These are phyloP conservation scores for Meredithiella fracta DNA, from an alignment of 2,329 filamentous ascomycete genomes.

Conservation along the genomic window DNA sequence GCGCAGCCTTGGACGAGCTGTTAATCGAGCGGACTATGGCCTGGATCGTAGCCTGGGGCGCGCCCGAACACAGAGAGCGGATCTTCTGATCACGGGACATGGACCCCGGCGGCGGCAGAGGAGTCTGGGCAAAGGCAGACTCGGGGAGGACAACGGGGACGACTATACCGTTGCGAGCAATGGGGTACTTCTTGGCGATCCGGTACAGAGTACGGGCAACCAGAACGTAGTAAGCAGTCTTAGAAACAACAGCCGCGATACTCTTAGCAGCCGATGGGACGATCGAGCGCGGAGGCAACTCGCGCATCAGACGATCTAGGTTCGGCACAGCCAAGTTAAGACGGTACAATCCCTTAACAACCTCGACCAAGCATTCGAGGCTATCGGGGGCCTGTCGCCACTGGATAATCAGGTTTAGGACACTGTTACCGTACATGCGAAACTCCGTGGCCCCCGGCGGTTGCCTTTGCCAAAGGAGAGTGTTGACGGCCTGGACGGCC, in stretches of 20 bases:
- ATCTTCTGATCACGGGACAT: conserved; percentile 11
- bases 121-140: conserved; percentile 5
- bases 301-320: conserved; percentile 10
- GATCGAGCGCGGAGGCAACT: conserved; percentile 6
- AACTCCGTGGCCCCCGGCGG: conserved; percentile 7
- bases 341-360: conserved; percentile 5
- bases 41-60: conserved; percentile 9
- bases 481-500: conserved; percentile 11
- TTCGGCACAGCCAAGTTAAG: conserved; percentile 4
- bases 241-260: conserved; percentile 11
- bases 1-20: conserved; percentile 7
- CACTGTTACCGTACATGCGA: conserved; percentile 1
- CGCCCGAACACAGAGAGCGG: conserved; percentile 8
- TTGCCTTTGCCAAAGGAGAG: conserved; percentile 8
- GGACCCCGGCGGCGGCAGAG: conserved; percentile 7
- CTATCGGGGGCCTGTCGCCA: conserved; percentile 9
- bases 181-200: conserved; percentile 19
- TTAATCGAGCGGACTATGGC: conserved; percentile 10
- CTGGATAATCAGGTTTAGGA: conserved; percentile 6
- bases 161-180: conserved; percentile 20
- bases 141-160: conserved; percentile 19
- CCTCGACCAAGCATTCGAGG: conserved; percentile 3
- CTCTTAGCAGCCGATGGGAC: conserved; percentile 12
- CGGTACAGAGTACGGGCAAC: conserved; percentile 18
- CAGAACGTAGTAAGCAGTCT: conserved; percentile 13